Evolutionary conservation across 257 asterid species (phyloP).

Genomic region (Nicotiana noctiflora): DNA sequence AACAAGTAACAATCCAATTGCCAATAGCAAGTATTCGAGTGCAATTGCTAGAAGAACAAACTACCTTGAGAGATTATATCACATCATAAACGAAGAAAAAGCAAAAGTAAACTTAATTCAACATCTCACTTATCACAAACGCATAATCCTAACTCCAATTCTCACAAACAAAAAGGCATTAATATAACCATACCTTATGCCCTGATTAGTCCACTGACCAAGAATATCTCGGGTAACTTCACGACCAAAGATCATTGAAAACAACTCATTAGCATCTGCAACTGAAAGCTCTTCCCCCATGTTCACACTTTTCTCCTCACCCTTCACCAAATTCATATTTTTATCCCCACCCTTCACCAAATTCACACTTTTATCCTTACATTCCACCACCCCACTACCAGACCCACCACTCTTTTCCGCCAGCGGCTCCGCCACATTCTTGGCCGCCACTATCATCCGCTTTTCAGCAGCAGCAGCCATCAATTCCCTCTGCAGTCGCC

Average conservation of each 20-base stretch:
- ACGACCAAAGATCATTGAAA: conserved; percentile 66
- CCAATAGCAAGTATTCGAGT: not conserved
- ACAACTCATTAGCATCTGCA: conserved; percentile 62
- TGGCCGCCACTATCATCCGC: conserved; percentile 50
- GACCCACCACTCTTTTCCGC: conserved; percentile 24
- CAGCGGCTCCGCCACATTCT: conserved; percentile 16
- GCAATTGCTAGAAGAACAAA: not conserved
- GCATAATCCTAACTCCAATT: not conserved
- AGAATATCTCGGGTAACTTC: conserved; percentile 62
- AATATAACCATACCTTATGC: conserved; percentile 54
- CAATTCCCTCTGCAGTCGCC: conserved; percentile 67
- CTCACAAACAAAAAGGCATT: not conserved
- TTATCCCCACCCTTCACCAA: conserved; percentile 21
- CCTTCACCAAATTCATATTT: conserved; percentile 18
- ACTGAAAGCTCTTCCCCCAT: conserved; percentile 37
- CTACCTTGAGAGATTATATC: not conserved
- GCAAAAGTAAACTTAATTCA: not conserved
- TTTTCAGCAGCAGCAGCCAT: conserved; percentile 99
- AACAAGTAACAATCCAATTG: not conserved
- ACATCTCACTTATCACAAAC: not conserved
- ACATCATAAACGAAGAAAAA: not conserved
- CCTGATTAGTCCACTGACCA: conserved; percentile 98
- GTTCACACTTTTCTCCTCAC: conserved; percentile 8
- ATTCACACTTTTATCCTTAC: conserved; percentile 30
- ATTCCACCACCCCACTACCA: conserved; percentile 9